Base-by-base conservation (phyloP, 768 basidiomycete species). In the Naematelia aurantialba region DNA sequence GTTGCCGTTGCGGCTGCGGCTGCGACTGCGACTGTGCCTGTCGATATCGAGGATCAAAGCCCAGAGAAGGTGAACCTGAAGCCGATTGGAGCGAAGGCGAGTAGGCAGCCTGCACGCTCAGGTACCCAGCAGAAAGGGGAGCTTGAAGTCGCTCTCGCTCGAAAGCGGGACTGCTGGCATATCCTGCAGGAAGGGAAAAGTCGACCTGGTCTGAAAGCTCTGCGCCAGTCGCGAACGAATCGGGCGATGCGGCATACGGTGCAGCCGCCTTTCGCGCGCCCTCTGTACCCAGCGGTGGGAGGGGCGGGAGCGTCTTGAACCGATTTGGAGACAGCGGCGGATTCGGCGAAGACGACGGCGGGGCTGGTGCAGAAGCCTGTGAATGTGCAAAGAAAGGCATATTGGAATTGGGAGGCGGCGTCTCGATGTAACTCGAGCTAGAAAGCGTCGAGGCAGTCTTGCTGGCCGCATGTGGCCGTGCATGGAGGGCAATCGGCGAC, bases 271-370 rank as follows among this genome's bases (percentile, higher is more conserved):
- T 39, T 17, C 34, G 34, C 17, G 24, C 50, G 22, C 10, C 17
- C 8, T 63, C 62, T 26, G 30, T 22, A 2, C 63, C 67, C 4
- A 61, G 61, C 42, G 63, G 64, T 21, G 70, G 70, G 14, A 73
- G 57, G 14, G 71, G 71, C 13, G 71, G 71, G 5, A 73, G 63
- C 47, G 65, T 73, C 56, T 73, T 73, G 63, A 68, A 73, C 22
- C 69, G 48, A 45, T 73, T 68, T 0, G 71, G 71, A 5, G 63
- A 67, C 14, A 65, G 42, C 45, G 48, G 10, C 4, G 11, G 12
- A 5, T 45, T 52, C 30, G 44, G 19, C 34, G 26, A 30, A 44
- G 26, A n/a, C 3, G 42, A 26, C 17, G 31, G 42, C 5, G 49
- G 12, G 49, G 19, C 25, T 13, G 50, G 53, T 11, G 45, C n/a